Evolutionary conservation across 495 filamentous ascomycete species (phyloP).

Genomic region (Penicillium samsonianum): DNA sequence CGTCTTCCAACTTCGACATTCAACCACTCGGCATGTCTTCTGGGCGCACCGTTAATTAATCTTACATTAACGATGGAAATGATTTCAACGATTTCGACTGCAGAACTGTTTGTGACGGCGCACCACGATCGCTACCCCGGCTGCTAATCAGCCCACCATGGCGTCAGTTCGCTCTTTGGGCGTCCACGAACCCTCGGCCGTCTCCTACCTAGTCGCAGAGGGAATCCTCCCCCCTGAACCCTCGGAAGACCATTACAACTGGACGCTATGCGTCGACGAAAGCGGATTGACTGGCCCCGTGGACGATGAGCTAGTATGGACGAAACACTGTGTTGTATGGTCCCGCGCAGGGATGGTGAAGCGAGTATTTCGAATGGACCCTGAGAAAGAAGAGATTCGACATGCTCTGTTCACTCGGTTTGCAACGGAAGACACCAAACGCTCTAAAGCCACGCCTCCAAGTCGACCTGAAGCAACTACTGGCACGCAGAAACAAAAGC

Average conservation of each 20-base stretch:
- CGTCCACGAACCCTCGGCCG: constrained; percentile 78
- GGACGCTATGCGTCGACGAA: constrained; percentile 58
- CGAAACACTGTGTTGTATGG: constrained; percentile 84
- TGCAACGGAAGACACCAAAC: constrained; percentile 47
- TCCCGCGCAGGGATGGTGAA: constrained; percentile 83
- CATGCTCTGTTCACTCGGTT: constrained; percentile 88
- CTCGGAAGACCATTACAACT: constrained; percentile 66
- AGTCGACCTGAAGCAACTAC: constrained; percentile 8
- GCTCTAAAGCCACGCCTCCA: constrained; percentile 10
- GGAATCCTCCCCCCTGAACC: constrained; percentile 72
- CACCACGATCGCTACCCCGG: constrained; percentile 20
- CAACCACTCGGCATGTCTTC: constrained; percentile 21
- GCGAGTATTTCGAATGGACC: constrained; percentile 81
- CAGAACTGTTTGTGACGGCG: constrained; percentile 26
- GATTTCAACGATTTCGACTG: constrained; percentile 15
- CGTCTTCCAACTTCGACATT: constrained; percentile 24
- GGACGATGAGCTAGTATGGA: constrained; percentile 86
- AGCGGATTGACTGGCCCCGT: constrained; percentile 42
- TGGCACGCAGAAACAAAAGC: constrained; percentile 10
- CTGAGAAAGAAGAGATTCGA: constrained; percentile 79
- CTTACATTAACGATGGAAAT: constrained; percentile 20
- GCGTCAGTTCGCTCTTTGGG: constrained; percentile 85
- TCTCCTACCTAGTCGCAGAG: constrained; percentile 82
- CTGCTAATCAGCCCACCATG: constrained; percentile 57
- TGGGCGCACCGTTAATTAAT: constrained; percentile 8